Evolutionary conservation across 768 basidiomycete genomes (phyloP).

Genomic region (Paxillus rubicundulus): DNA sequence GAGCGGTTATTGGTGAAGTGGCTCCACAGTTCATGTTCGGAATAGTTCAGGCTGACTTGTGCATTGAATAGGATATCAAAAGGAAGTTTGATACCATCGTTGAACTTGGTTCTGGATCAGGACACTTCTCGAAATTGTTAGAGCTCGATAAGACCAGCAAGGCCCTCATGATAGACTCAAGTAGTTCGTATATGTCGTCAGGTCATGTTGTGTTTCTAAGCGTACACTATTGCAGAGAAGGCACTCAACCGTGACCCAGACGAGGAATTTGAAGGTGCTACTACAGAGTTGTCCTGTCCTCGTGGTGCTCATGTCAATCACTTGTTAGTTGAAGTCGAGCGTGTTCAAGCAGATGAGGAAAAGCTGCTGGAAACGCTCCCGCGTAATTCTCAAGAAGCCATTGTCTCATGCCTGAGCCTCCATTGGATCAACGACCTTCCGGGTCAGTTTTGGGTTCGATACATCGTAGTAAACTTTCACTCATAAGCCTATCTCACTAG

Average conservation of each 20-base stretch:
- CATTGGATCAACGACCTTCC: conserved; percentile 99
- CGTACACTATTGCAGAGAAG: conserved; percentile 44
- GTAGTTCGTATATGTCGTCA: conserved; percentile 49
- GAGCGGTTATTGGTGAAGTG: conserved; percentile 77
- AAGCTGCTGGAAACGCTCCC: conserved; percentile 61
- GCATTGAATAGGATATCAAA: conserved; percentile 75
- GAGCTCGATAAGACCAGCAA: conserved; percentile 66
- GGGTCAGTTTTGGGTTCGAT: conserved; percentile 45
- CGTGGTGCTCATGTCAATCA: not conserved
- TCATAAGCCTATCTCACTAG: conserved; percentile 37
- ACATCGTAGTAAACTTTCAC: not conserved
- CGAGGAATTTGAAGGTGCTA: conserved; percentile 74
- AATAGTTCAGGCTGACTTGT: conserved; percentile 1
- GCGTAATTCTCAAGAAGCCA: conserved; percentile 81
- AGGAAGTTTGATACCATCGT: conserved; percentile 74
- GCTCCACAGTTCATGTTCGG: conserved; percentile 5
- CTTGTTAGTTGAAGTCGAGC: conserved; percentile 66
- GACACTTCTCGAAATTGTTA: conserved; percentile 85
- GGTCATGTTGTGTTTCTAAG: not conserved
- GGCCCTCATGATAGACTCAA: conserved; percentile 83
- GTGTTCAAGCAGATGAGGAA: conserved; percentile 85
- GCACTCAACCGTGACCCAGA: conserved; percentile 76
- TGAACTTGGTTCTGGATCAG: conserved; percentile 88
- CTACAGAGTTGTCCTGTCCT: not conserved
- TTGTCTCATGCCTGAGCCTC: conserved; percentile 86